Evolutionary conservation across 208 protist genomes (phyloP).

Genomic region (Vickermania spadyakhi): DNA sequence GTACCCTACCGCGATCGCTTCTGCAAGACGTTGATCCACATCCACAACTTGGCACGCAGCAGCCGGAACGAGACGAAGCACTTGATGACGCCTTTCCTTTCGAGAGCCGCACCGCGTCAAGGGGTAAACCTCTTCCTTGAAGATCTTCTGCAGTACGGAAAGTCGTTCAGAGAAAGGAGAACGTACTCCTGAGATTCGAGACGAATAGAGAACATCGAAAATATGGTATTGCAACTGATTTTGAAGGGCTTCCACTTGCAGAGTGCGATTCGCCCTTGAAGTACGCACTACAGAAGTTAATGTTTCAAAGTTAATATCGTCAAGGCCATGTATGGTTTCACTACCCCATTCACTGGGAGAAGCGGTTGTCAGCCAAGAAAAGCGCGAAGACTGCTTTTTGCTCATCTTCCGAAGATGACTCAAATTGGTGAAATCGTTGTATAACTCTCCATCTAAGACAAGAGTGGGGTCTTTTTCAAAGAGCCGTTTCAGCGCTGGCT

Average conservation of each 20-base stretch:
- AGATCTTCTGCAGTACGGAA: neutral
- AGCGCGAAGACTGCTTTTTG: neutral
- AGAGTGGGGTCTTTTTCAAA: slow-evolving; percentile 65
- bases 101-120: neutral
- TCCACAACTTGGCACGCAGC: slow-evolving; percentile 17
- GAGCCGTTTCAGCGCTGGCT: slow-evolving; percentile 36
- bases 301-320: slow-evolving; percentile 55
- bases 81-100: neutral
- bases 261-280: slow-evolving; percentile 36
- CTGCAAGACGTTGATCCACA: slow-evolving; percentile 27
- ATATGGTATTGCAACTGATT: slow-evolving; percentile 69
- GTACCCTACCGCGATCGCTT: slow-evolving; percentile 55
- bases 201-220: slow-evolving; percentile 78
- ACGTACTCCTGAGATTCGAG: slow-evolving; percentile 9
- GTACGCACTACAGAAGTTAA: slow-evolving; percentile 75
- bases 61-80: slow-evolving; percentile 41
- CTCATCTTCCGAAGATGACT: slow-evolving; percentile 4
- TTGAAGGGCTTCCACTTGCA: slow-evolving; percentile 48
- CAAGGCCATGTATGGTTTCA: neutral
- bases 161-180: slow-evolving; percentile 15
- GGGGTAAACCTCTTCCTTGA: neutral
- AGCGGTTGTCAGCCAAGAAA: neutral
- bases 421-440: slow-evolving; percentile 56
- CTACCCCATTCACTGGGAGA: neutral
- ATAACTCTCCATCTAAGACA: slow-evolving; percentile 86